Base-by-base conservation (phyloP, 371 early-diverging fungal genomes). In the Syncephalastrum racemosum region DNA sequence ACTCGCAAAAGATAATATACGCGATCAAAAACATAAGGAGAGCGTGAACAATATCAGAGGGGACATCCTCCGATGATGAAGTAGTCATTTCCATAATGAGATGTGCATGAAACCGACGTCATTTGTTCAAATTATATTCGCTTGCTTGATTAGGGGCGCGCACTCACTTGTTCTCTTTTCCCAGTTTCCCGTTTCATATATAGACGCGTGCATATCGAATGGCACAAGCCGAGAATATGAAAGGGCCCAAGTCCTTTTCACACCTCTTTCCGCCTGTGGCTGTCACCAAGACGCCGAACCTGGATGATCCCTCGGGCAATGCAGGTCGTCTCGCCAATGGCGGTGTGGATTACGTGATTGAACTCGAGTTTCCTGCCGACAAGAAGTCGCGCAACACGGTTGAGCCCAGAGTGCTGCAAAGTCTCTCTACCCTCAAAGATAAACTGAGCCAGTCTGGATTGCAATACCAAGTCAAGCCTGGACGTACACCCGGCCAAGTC, bases 261-360 rank as follows among this genome's bases (percentile, higher is more conserved):
- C 50, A 50, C 25, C 50, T 50, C 36, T 50, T 50, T 10, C 54
- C 54, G 27, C 20, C 54, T 19, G 40, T 27, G 54, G 45, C 44
- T 13, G n/a, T 51, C 16, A 39, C 25, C 24, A n/a, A 18, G 10
- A 24, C 24, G 3, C 50, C 50, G 1, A 19, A 49, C n/a, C 23
- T 45, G 14, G 46, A 45, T 16, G 22, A 45, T 45, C 46, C 22
- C 46, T 45, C 46, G 46, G 46, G 46, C 46, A 16, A 45, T 7
- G 46, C 16, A 16, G 19, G 22, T 23, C 53, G 14, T 7, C 25
- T 24, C 2, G 12, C 57, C 41, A 62, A 71, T 53, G 70, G 60
- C 1, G 73, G 63, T n/a, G 65, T 79, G 45, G 82, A 81, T 36
- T 79, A 73, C 60, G 82, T 81, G 18, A 70, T 79, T 50, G 65